Evolutionary conservation across 2,329 filamentous ascomycete genomes (phyloP).

Genomic region (Penicillium capsulatum): DNA sequence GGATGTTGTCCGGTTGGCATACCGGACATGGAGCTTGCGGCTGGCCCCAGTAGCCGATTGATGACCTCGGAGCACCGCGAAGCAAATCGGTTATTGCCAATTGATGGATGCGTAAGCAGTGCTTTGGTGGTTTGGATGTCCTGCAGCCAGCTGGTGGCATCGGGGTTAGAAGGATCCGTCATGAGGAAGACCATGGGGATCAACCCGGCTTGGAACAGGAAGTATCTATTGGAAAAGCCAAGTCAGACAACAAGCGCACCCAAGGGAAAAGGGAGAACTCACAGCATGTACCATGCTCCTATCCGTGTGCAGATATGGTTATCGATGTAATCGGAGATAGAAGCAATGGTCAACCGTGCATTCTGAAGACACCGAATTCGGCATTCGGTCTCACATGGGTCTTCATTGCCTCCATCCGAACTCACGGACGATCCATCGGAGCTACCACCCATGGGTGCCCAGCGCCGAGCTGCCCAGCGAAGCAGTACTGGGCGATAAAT

Average conservation of each 20-base stretch:
- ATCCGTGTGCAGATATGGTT: constrained; percentile 40
- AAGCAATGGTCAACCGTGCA: constrained; percentile 40
- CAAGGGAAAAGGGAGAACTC: constrained; percentile 10
- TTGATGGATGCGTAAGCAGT: constrained; percentile 37
- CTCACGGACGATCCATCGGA: constrained; percentile 19
- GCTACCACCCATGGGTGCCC: constrained; percentile 25
- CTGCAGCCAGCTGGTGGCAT: constrained; percentile 36
- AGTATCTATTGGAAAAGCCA: constrained; percentile 30
- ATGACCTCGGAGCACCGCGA: constrained; percentile 39
- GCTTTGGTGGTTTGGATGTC: constrained; percentile 41
- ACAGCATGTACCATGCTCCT: constrained; percentile 45
- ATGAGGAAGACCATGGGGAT: constrained; percentile 44
- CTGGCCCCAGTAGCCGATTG: constrained; percentile 35
- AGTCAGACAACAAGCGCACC: neutral
- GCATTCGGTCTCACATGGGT: constrained; percentile 38
- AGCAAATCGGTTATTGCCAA: constrained; percentile 39
- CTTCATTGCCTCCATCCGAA: constrained; percentile 27
- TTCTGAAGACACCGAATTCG: constrained; percentile 40
- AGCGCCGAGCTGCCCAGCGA: constrained; percentile 38
- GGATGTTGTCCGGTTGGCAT: constrained; percentile 7
- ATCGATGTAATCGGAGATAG: constrained; percentile 41
- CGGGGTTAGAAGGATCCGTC: constrained; percentile 38
- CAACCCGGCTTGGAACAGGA: constrained; percentile 45
- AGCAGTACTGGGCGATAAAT: constrained; percentile 44
- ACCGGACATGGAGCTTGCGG: constrained; percentile 16